These are phyloP conservation scores for Desmodesmus armatus DNA, from an alignment of 139 green algal species.

Conservation along the genomic window DNA sequence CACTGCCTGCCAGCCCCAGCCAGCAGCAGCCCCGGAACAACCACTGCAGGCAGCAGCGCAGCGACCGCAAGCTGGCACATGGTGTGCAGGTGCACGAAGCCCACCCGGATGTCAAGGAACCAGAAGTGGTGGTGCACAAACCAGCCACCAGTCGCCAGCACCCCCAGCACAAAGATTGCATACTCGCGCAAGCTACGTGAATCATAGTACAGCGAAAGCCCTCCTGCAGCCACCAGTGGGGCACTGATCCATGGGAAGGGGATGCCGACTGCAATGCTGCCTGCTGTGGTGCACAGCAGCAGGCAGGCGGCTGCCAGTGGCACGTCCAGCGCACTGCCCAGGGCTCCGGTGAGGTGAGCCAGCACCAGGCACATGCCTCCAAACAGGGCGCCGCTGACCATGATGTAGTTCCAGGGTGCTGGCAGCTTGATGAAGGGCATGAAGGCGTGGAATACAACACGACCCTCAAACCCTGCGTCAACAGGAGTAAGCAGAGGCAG, in stretches of 20 bases:
- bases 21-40: constrained; percentile 80
- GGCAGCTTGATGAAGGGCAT: constrained; percentile 92
- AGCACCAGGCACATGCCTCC: constrained; percentile 68
- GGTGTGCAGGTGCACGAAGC: constrained; percentile 67
- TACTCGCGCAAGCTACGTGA: constrained; percentile 79
- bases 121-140: constrained; percentile 73
- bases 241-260: constrained; percentile 84
- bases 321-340: constrained; percentile 62
- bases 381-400: constrained; percentile 84
- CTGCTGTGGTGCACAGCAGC: constrained; percentile 69
- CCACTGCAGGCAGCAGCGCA: constrained; percentile 75
- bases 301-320: constrained; percentile 60
- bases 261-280: constrained; percentile 77
- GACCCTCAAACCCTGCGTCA: constrained; percentile 86
- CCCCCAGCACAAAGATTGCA: constrained; percentile 79
- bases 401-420: constrained; percentile 89
- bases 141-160: constrained; percentile 58
- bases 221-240: constrained; percentile 82
- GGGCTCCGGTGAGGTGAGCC: constrained; percentile 65
- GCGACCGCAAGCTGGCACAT: constrained; percentile 80
- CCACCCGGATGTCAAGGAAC: constrained; percentile 87
- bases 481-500: background rate
- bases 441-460: constrained; percentile 93
- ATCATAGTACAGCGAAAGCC: constrained; percentile 91
- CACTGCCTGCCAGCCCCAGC: constrained; percentile 39